Conservation (phyloP, 768 basidiomycete genomes). For the Podaxis rugospora region DNA sequence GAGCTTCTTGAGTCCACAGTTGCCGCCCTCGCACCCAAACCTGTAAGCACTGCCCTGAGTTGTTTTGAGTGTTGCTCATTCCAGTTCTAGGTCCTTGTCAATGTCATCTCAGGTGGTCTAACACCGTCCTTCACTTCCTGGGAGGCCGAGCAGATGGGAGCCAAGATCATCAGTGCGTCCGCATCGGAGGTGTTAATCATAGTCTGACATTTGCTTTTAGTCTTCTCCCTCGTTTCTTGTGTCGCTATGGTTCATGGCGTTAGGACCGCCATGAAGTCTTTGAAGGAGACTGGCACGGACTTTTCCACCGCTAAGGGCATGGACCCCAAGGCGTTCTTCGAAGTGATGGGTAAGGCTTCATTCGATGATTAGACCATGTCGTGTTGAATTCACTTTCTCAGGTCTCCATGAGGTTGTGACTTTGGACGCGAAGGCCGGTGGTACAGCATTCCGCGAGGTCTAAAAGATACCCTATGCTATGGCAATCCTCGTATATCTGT, state of each 20-base stretch:
- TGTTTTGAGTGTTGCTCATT: background rate
- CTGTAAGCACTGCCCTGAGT: slow-evolving; percentile 32
- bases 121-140: slow-evolving; percentile 68
- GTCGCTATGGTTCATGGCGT: slow-evolving; percentile 75
- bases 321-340: slow-evolving; percentile 75
- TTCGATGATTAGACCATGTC: background rate
- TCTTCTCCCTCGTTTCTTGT: slow-evolving; percentile 72
- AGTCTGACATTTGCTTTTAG: slow-evolving; percentile 25
- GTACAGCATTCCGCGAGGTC: slow-evolving; percentile 3
- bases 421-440: slow-evolving; percentile 7
- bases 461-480: background rate
- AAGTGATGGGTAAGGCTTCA: slow-evolving; percentile 54
- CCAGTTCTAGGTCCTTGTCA: slow-evolving; percentile 54
- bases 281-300: slow-evolving; percentile 76
- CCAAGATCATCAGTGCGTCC: slow-evolving; percentile 70
- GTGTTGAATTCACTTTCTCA: background rate
- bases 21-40: slow-evolving; percentile 63
- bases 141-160: slow-evolving; percentile 65
- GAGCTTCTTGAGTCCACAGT: slow-evolving; percentile 63
- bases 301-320: slow-evolving; percentile 55
- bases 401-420: slow-evolving; percentile 3
- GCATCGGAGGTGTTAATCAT: background rate
- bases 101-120: slow-evolving; percentile 73
- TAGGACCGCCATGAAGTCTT: slow-evolving; percentile 64
- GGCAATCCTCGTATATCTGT: background rate